These are phyloP conservation scores for Aechmea fasciata DNA, from an alignment of 176 grass and related monocot species.

Conservation along the genomic window DNA sequence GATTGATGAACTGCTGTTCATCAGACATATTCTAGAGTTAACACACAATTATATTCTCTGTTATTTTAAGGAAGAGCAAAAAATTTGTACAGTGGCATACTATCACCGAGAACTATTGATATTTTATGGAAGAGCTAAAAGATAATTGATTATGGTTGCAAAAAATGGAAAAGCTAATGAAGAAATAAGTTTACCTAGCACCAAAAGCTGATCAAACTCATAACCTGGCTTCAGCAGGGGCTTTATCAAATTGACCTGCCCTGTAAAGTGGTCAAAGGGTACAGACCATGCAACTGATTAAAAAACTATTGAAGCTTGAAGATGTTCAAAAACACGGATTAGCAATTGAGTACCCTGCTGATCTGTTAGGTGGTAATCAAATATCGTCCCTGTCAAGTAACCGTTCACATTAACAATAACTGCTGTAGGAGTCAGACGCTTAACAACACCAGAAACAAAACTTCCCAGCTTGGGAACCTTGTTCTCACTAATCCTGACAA, in stretches of 20 bases:
- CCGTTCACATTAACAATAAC: conserved; percentile 70
- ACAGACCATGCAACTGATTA: conserved; percentile 4
- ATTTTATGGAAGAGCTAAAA: not conserved
- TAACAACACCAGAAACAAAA: conserved; percentile 84
- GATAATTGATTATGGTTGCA: not conserved
- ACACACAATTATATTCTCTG: too few relatives aligned
- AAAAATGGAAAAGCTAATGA: conserved; percentile 4
- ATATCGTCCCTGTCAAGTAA: conserved; percentile 62
- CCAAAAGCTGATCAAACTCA: conserved; percentile 72
- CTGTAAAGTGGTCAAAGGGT: conserved; percentile 16
- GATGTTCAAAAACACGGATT: not conserved
- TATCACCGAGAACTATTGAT: not conserved
- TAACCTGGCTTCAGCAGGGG: conserved; percentile 78
- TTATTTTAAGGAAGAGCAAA: too few relatives aligned
- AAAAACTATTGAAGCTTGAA: conserved; percentile 8
- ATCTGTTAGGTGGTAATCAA: conserved; percentile 75
- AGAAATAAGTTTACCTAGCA: conserved; percentile 56
- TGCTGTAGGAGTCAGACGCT: conserved; percentile 62
- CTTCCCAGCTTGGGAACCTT: conserved; percentile 45
- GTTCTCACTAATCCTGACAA: conserved; percentile 30
- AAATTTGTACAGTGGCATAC: not conserved
- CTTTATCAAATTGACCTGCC: conserved; percentile 65
- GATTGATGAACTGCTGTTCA: too few relatives aligned
- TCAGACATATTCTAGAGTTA: too few relatives aligned
- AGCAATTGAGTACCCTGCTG: conserved; percentile 42